phyloP scores from a whole-genome alignment of 768 basidiomycete genomes.

The Chiua virens region DNA sequence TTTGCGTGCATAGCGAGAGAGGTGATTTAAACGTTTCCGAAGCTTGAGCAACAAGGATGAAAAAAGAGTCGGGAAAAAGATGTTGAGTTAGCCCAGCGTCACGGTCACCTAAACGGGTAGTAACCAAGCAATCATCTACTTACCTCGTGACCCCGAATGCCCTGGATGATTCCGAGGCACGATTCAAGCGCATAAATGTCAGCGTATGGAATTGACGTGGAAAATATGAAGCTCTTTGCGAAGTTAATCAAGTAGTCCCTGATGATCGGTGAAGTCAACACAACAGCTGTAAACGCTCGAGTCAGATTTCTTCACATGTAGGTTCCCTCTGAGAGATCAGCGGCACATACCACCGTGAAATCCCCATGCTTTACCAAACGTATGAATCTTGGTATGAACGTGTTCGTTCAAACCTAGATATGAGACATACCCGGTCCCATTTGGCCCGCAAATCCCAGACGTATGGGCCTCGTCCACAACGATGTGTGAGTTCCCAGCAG shows the following conservation, averaged over 20 bases:
- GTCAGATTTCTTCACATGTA: too few species aligned
- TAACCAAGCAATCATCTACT: neutral
- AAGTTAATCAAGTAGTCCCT: slow-evolving; percentile 23
- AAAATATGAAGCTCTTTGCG: slow-evolving; percentile 17
- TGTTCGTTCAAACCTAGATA: slow-evolving; percentile 43
- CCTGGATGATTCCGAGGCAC: slow-evolving; percentile 35
- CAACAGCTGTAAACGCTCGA: slow-evolving; percentile 8
- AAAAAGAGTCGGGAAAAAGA: neutral
- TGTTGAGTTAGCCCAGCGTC: neutral
- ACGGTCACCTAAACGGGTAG: neutral
- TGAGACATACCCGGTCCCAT: slow-evolving; percentile 45
- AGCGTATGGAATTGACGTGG: slow-evolving; percentile 22
- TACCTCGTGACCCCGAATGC: slow-evolving; percentile 21
- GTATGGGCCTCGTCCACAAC: slow-evolving; percentile 61
- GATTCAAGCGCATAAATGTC: slow-evolving; percentile 35
- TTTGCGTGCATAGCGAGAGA: slow-evolving; percentile 15
- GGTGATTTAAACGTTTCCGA: slow-evolving; percentile 6
- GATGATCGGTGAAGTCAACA: slow-evolving; percentile 17
- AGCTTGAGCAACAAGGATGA: slow-evolving; percentile 7
- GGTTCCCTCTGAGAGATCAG: too few species aligned
- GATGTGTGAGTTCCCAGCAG: slow-evolving; percentile 40
- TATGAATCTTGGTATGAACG: slow-evolving; percentile 48
- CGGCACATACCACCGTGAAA: slow-evolving; percentile 15
- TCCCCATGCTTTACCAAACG: slow-evolving; percentile 48
- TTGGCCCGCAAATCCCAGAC: slow-evolving; percentile 49